Evolutionary conservation across 164 flowering plant genomes (phyloP), one percentile per base, ranked within the genome.

Genomic region (Dillenia suffruticosa): DNA sequence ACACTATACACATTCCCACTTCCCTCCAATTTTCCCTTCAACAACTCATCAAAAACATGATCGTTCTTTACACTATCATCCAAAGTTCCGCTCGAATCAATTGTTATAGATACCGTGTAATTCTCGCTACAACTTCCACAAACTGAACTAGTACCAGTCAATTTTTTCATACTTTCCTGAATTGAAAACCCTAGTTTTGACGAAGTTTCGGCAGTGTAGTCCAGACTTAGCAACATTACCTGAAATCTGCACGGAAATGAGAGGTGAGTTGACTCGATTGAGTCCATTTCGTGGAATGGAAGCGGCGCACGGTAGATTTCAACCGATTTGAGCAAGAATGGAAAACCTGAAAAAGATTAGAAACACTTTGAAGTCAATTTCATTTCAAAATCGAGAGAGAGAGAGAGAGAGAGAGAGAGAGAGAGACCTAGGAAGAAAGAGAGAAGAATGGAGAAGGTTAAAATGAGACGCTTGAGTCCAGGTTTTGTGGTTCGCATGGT

Each of bases 261-360:
- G 45, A 91, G 22, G 0, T 81, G 79, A 16, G 54, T 66, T 43
- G 87, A 76, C 19, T 81, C 79, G n/a, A 88, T 64, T 1, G 73
- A 65, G 62, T 93, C 88, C 44, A 94, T 91, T 32, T 81, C 86
- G 1, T 52, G 64, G 62, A 89, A 94, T 1, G 97, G 99, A 14
- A 94, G 80, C 9, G 97, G 86, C 2, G 96, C 81, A 16, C 97
- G 80, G 74, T 91, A 91, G 61, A 94, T 91, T 71, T 87, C 97
- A 1, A 89, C 74, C 9, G 99, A 79, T 69, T 89, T 91, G 64
- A 87, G 76, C 50, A 91, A 69, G 60, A 91, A 79, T 1, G 97
- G 96, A 15, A 81, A 62, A 54, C 94, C 98, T 92, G 70, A 56
- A 70, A 47, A n/a, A 48, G 49, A 55, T 44, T 12, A 46, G 22